Evolutionary conservation across 108 stramenopile species (phyloP), one percentile per base, ranked within the genome.

Genomic region (Chaetoceros tenuissimus): DNA sequence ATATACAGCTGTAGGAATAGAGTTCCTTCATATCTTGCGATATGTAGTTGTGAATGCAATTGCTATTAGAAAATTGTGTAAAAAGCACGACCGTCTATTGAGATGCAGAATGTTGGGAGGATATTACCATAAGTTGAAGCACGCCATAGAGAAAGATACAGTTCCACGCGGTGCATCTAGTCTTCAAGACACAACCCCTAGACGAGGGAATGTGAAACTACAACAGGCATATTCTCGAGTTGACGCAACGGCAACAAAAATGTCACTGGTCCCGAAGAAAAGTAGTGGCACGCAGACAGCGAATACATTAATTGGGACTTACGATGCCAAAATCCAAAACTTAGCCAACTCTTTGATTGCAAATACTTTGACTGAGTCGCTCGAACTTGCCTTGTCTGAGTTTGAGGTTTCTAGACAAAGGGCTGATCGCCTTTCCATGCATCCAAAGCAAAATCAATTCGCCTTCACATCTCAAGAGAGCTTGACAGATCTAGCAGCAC

Each of bases 41-140:
- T 71, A 53, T 29, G 57, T 71, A 25, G 71, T 55, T 48, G 72
- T 77, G 3, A 77, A 77, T 29, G 62, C 71, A 5, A 69, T 77
- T 46, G 82, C 85, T 0, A 86, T 87, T 13, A 67, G 91, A n/a
- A 88, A 88, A 55, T 82, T 92, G 45, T 85, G 86, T 55, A 69
- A 79, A 20, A 92, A 92, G 53, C 90, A 92, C 49, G 90, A 92
- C 65, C 71, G 79, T 2, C 71, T 92, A 24, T 63, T 88, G 20
- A 68, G 77, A 28, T 88, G 88, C 66, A 66, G 91, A 46, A 92
- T 92, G 91, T 68, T 92, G 24, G 91, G 91, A 20, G 82, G 81
- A 5, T 88, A 86, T 55, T 92, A 92, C 53, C 77, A 82, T 16
- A 51, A 26, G 16, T 24, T 25, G 16, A 5, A 40, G 34, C 20